phyloP scores from a whole-genome alignment of 1,284 basidiomycete genomes.

The Ganoderma resinaceum region DNA sequence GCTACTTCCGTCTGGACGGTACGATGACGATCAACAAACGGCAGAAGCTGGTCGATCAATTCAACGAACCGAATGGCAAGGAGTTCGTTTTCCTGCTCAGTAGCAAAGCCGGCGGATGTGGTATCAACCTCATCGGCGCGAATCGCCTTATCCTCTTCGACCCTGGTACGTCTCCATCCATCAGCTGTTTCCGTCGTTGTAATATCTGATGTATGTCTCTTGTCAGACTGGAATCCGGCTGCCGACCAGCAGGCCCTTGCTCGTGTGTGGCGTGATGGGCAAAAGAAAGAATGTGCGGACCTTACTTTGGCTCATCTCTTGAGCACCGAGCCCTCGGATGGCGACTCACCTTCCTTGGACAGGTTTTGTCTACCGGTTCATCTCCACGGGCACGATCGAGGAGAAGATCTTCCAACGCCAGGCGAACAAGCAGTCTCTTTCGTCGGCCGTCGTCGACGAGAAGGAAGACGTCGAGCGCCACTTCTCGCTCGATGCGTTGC shows the following conservation, averaged over 20 bases:
- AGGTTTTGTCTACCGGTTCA: conserved; percentile 99
- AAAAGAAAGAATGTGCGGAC: conserved; percentile 95
- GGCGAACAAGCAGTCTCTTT: conserved; percentile 96
- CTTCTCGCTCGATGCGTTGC: conserved; percentile 90
- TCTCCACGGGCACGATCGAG: conserved; percentile 97
- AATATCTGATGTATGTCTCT: too few species aligned
- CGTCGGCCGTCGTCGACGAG: conserved; percentile 97
- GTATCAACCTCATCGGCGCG: conserved; percentile 98
- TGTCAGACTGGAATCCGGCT: conserved; percentile 98
- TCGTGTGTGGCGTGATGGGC: conserved; percentile 99
- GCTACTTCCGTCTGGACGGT: conserved; percentile 92
- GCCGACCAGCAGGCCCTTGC: conserved; percentile 98
- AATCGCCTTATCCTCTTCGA: conserved; percentile 97
- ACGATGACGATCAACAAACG: conserved; percentile 94
- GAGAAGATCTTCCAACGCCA: conserved; percentile 99
- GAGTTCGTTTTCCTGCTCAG: conserved; percentile 97
- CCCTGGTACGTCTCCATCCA: conserved; percentile 65
- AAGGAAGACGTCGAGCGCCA: conserved; percentile 96
- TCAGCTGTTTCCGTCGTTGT: not conserved
- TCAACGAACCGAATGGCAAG: conserved; percentile 95
- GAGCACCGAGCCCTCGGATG: too few species aligned
- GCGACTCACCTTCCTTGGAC: not conserved
- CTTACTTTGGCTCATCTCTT: too few species aligned
- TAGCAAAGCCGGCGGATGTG: conserved; percentile 97
- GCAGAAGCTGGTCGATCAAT: conserved; percentile 96